Evolutionary conservation across 805 yeast genomes (phyloP).

Genomic region (Hanseniaspora lachancei): DNA sequence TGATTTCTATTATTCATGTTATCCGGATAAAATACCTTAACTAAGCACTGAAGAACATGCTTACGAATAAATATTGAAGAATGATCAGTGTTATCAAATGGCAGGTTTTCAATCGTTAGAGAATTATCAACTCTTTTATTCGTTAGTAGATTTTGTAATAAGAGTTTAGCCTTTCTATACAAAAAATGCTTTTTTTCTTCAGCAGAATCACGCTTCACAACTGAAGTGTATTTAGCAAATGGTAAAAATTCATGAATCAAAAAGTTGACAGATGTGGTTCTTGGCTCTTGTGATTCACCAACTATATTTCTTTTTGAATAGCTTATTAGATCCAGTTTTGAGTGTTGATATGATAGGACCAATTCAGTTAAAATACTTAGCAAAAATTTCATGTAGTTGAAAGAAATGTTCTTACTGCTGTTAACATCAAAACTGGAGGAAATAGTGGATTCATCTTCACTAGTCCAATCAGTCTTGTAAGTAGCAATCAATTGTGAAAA

Average conservation of each 20-base stretch:
- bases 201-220: constrained; percentile 20
- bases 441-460: constrained; percentile 26
- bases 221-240: constrained; percentile 27
- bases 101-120: constrained; percentile 9
- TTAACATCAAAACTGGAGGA: constrained; percentile 25
- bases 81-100: constrained; percentile 37
- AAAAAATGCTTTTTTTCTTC: constrained; percentile 39
- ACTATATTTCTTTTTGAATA: constrained; percentile 45
- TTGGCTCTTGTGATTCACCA: constrained; percentile 42
- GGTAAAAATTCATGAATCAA: constrained; percentile 61
- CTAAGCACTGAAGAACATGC: constrained; percentile 55
- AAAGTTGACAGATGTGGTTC: constrained; percentile 64
- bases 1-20: constrained; percentile 37
- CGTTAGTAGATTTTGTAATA: constrained; percentile 39
- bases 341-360: constrained; percentile 61
- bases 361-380: constrained; percentile 58
- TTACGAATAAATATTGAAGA: constrained; percentile 63
- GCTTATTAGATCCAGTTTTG: constrained; percentile 70
- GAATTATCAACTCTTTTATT: background rate
- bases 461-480: constrained; percentile 30
- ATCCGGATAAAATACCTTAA: constrained; percentile 31
- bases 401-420: constrained; percentile 40
- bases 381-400: constrained; percentile 55
- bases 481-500: constrained; percentile 52
- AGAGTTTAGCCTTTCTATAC: constrained; percentile 44